These are phyloP conservation scores for Rheum nobile DNA, from an alignment of 148 eudicot species.

Conservation along the genomic window DNA sequence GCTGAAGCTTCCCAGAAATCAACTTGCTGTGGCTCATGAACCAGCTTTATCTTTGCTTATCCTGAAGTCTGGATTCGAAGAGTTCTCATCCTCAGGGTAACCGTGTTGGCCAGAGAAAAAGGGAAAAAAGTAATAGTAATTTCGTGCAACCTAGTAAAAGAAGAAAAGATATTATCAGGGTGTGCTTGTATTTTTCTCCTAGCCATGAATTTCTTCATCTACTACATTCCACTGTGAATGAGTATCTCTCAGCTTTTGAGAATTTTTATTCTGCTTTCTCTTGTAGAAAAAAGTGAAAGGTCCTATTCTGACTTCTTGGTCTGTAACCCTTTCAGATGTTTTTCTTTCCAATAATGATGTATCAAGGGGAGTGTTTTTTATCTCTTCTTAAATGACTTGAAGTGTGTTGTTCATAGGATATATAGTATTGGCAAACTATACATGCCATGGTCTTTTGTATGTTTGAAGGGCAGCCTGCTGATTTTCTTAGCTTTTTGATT, in stretches of 20 bases:
- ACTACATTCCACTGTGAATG: neutral
- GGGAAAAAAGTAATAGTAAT: neutral
- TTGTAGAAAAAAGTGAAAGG: neutral
- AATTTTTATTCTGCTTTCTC: neutral
- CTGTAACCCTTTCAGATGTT: neutral
- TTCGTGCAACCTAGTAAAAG: neutral
- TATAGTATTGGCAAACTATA: constrained; percentile 4
- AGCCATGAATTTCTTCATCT: neutral
- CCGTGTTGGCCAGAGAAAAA: neutral
- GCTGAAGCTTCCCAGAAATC: constrained; percentile 59
- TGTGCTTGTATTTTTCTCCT: constrained; percentile 4
- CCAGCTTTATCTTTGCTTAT: neutral
- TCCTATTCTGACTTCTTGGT: neutral
- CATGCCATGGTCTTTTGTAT: neutral
- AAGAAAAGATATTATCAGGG: neutral
- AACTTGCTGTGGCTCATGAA: constrained; percentile 71
- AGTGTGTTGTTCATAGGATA: constrained; percentile 6
- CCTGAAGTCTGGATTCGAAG: neutral
- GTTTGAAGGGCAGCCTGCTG: neutral
- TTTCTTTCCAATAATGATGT: neutral
- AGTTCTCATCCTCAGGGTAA: neutral
- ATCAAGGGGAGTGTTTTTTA: constrained; percentile 2
- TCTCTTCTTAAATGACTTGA: neutral
- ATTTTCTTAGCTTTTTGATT: too few species aligned
- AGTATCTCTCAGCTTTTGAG: constrained; percentile 4